Evolutionary conservation across 208 protist species (phyloP).

Genomic region (Trypanosoma cruzi): DNA sequence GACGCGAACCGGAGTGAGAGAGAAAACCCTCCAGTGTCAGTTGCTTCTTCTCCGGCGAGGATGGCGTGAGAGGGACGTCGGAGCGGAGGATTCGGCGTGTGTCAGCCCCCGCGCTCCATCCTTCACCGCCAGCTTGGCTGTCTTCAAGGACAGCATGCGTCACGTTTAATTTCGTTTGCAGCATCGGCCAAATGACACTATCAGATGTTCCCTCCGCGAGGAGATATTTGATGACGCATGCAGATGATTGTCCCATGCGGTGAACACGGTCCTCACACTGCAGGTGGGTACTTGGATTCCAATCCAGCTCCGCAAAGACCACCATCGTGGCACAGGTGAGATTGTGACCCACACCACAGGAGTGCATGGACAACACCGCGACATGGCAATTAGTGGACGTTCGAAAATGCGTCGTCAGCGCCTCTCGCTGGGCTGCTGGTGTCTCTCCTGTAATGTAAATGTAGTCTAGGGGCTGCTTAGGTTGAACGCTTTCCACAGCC

Average conservation of each 20-base stretch:
- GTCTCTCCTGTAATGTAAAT: constrained; percentile 94
- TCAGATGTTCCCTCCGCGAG: constrained; percentile 92
- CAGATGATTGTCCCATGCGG: constrained; percentile 93
- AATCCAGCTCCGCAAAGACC: constrained; percentile 97
- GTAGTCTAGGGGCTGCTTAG: constrained; percentile 77
- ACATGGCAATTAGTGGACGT: constrained; percentile 65
- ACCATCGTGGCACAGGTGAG: constrained; percentile 94
- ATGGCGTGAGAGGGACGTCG: constrained; percentile 19
- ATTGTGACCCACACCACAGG: constrained; percentile 96
- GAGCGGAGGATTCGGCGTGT: constrained; percentile 13
- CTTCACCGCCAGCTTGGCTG: constrained; percentile 13
- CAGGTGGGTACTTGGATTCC: constrained; percentile 95
- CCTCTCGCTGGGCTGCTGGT: constrained; percentile 60
- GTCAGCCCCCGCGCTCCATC: constrained; percentile 6
- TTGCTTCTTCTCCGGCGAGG: constrained; percentile 23
- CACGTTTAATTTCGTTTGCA: constrained; percentile 87
- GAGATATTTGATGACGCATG: constrained; percentile 94
- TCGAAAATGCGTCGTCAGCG: constrained; percentile 80
- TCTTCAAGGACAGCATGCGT: constrained; percentile 78
- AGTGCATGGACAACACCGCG: constrained; percentile 94
- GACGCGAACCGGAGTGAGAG: background rate
- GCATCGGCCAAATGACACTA: constrained; percentile 91
- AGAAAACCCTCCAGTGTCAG: constrained; percentile 29
- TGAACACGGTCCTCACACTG: constrained; percentile 98
- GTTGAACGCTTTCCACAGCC: constrained; percentile 67